Base-by-base conservation (phyloP, 169 alveolate species). In the Plasmodium cynomolgi region DNA sequence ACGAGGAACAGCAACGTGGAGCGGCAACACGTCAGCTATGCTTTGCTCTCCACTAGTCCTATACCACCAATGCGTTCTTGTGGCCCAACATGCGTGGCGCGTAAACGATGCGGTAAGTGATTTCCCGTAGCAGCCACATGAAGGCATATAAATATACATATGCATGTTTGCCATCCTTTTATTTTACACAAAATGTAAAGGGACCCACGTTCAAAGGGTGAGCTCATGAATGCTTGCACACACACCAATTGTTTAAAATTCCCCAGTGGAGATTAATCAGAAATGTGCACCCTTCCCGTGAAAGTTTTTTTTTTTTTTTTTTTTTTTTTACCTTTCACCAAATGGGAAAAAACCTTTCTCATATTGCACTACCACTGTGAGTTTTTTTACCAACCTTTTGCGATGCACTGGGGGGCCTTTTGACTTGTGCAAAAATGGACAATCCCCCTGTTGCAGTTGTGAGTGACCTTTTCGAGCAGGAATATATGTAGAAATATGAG, bases 401-500 rank as follows among this genome's bases (percentile, higher is more conserved):
- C 37, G 77, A 68, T 68, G 77, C 77, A 68, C 37, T 11, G 37
- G 37, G 77, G 77, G 77, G 75, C 77, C 77, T 68, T 68, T 62
- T 62, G 9, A 62, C 34, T n/a, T 62, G 75, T 62, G 13, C 75
- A n/a, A 62, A 20, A 20, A 7, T 68, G 77, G 37, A 29, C 77
- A 68, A 23, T 68, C 7, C 2, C 77, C 39, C 20, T 26, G 77
- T 26, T 68, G 37, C 37, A 68, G 15, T 26, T 68, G n/a, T 68
- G 5, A 26, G 77, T 23, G 31, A 68, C 5, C 0, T 6, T 68
- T 68, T 20, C 37, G 31, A n/a, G 6, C 39, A 68, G 34, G 31
- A 26, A 68, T 68, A 68, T 68, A 68, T 23, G 77, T 68, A 68
- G 77, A 68, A 68, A 68, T 68, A 68, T 29, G 77, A 29, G 17